Evolutionary conservation across 108 stramenopile species (phyloP), one percentile per base, ranked within the genome.

Genomic region (Pseudonitzschia pungens): DNA sequence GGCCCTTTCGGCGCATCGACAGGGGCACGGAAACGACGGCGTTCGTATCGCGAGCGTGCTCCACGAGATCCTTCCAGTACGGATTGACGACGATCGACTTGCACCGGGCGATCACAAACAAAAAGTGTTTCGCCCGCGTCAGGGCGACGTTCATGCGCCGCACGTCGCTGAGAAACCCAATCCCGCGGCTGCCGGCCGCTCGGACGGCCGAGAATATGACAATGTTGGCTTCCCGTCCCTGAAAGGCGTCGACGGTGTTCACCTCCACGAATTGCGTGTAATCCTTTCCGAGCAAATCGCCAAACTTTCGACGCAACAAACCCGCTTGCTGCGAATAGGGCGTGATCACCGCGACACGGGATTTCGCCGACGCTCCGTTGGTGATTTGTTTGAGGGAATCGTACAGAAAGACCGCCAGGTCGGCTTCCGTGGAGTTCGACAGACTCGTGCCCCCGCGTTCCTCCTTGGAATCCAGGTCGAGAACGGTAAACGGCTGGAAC

Each of bases 91-190:
- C 68, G 74, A 95, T 92, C 0, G 83, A 86, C 66, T 84, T 65
- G 60, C 88, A 89, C 15, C 87, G 75, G 12, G 92, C 92, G 70
- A 95, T 90, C n/a, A 95, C 82, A 70, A 95, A 90, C 18, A 95
- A 69, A 65, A 92, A 90, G 59, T 89, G 72, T 53, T 93, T 94
- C 24, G 98, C 97, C n/a, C 99, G 88, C 16, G 99, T 99, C 75
- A 99, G 79, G 22, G 98, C 98, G 1, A 99, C 99, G 71, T 99
- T 99, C 91, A 99, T 96, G 22, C 99, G 89, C 53, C 98, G 78
- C 2, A 96, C 97, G 81, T 99, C 99, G 62, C 87, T 85, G 27
- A 99, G 81, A 81, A 99, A 99, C 2, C 99, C 99, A 73, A 99
- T 86, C 42, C 97, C 89, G 36, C 86, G 87, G 68, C 90, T 92